Percentiles rank a stretch among this genome's conserved stretches.
phyloP scores from a whole-genome alignment of 1,284 basidiomycete genomes.

The Coniferiporia weirii region DNA sequence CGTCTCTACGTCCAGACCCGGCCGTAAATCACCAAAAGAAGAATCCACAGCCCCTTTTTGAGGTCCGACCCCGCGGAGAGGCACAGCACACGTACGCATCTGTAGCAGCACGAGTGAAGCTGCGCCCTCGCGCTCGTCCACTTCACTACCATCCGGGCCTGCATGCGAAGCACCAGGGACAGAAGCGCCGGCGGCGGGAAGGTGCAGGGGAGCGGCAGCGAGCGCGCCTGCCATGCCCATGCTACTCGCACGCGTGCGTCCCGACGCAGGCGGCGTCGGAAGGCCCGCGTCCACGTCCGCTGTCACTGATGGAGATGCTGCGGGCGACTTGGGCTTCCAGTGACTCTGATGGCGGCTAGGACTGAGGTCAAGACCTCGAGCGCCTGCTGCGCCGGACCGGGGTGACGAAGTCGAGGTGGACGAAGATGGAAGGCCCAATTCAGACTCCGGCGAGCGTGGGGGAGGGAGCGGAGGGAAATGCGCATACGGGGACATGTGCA shows the following conservation, averaged over 20 bases:
- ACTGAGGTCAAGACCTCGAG: neutral
- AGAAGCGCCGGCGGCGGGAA: neutral
- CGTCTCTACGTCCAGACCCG: too few relatives aligned
- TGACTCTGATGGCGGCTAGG: neutral
- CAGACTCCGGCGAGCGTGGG: too few relatives aligned
- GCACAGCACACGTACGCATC: neutral
- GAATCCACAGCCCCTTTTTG: neutral
- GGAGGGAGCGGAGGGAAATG: neutral
- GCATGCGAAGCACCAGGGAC: neutral
- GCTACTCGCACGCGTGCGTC: neutral
- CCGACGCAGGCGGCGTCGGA: conserved; percentile 4
- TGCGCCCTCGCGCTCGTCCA: neutral
- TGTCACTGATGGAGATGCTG: neutral
- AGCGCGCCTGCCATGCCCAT: neutral
- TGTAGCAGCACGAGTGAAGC: neutral
- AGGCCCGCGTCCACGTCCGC: neutral
- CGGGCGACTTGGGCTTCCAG: neutral
- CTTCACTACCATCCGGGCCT: neutral
- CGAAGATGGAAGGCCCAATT: neutral
- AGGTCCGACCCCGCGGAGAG: neutral
- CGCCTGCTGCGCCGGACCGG: neutral
- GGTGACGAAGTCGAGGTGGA: neutral
- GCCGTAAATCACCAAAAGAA: neutral
- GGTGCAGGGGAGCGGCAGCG: neutral
- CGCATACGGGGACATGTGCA: neutral